These are phyloP conservation scores for Trichoderma reesei DNA, from an alignment of 495 filamentous ascomycete genomes.

Conservation along the genomic window DNA sequence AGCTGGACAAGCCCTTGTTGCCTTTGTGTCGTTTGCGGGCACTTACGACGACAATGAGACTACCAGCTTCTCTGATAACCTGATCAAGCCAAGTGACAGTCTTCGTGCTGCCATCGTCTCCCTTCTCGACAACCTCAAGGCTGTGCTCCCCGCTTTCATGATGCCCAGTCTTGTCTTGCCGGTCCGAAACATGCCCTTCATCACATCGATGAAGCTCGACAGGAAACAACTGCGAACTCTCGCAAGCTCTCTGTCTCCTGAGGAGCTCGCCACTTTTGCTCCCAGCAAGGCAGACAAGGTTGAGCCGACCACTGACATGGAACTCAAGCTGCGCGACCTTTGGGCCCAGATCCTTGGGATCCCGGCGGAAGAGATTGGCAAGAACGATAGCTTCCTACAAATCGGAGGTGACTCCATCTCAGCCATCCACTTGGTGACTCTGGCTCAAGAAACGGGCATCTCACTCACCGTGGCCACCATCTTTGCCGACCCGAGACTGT, in stretches of 20 bases:
- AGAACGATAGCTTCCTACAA: slow-evolving; percentile 32
- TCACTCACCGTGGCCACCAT: slow-evolving; percentile 23
- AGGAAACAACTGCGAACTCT: slow-evolving; percentile 13
- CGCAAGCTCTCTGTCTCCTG: neutral
- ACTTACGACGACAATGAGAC: neutral
- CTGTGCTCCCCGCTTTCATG: slow-evolving; percentile 48
- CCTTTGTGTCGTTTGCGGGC: neutral
- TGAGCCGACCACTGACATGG: slow-evolving; percentile 10
- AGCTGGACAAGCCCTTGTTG: neutral
- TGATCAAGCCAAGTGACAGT: neutral
- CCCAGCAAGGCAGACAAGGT: slow-evolving; percentile 16
- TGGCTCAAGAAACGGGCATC: slow-evolving; percentile 32
- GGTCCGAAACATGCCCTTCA: slow-evolving; percentile 57
- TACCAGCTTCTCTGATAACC: neutral
- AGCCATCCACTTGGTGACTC: slow-evolving; percentile 28
- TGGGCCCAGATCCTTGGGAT: slow-evolving; percentile 30
- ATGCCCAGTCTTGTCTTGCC: slow-evolving; percentile 34
- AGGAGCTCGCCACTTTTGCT: slow-evolving; percentile 18
- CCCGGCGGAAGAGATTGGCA: slow-evolving; percentile 28
- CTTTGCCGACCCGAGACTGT: neutral
- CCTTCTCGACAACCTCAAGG: neutral
- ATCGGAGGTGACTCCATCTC: slow-evolving; percentile 37
- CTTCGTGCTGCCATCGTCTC: slow-evolving; percentile 21
- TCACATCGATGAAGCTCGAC: slow-evolving; percentile 13
- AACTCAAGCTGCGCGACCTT: slow-evolving; percentile 13